Base-by-base conservation (phyloP, 257 asterid genomes). In the Rhazya stricta region DNA sequence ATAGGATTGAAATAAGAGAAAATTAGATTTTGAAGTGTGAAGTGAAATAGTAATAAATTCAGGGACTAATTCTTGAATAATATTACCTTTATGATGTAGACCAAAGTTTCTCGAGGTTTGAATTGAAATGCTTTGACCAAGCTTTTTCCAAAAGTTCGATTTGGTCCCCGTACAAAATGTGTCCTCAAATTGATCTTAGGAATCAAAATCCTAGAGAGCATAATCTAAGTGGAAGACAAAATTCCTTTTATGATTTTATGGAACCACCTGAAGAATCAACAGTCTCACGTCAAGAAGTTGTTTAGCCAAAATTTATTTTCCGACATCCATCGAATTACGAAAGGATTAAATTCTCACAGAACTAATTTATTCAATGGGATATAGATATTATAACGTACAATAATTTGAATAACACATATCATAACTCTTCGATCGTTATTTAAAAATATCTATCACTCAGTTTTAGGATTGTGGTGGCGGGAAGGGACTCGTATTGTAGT, bases 121-220 rank as follows among this genome's bases (percentile, higher is more conserved):
- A 23, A 19, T 54, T 54, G 61, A 54, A 54, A 54, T 54, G 25
- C 32, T 56, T 56, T 56, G 62, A n/a, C 62, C 37, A 18, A 0
- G 62, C 30, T 18, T 23, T 23, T 6, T 54, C 6, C 2, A 23
- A 34, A 34, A 18, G 45, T 34, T 34, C 45, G 19, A 63, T 32
- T 63, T 16, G 43, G 27, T 6, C 36, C 23, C 13, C 69, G 69
- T 63, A 63, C 62, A 54, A 54, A 54, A n/a, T 23, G 29, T 23
- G 30, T 54, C 42, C 69, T 63, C 45, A 8, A 32, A 32, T 7
- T 63, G 25, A 30, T 63, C 45, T 16, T 32, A 63, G 69, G 69
- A 63, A 63, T 63, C 69, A 63, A 63, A 63, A 63, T 63, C 69
- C 69, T 63, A 13, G 39, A 34, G 3, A 29, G 45, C 69, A 63